Evolutionary conservation across 2,329 filamentous ascomycete genomes (phyloP), one percentile per base, ranked within the genome.

Genomic region (Elsinoe arachidis): DNA sequence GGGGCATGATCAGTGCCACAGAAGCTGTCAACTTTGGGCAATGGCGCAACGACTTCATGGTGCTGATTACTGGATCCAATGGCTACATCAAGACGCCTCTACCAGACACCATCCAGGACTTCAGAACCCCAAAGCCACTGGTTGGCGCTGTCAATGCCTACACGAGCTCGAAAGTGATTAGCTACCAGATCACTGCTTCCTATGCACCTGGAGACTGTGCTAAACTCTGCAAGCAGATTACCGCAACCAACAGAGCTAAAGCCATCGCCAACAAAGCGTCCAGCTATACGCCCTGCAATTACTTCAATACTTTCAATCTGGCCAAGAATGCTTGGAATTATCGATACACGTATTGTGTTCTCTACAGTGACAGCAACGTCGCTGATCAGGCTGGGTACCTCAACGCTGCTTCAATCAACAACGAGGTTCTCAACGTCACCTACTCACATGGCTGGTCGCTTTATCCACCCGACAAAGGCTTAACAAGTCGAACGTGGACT

Each of bases 21-120:
- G 61, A 57, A 4, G 67, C 66, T 0, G 67, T 60, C 44, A 68
- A 68, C 61, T 57, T 58, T 11, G 66, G 66, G 15, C 55, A 65
- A n/a, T 65, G 56, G 33, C 61, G 64, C 4, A 60, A 62, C 12
- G 57, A 64, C 17, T 68, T 68, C 55, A 59, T 67, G 33, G 61
- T 66, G 14, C 64, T 66, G 49, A 66, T 68, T 26, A 52, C 58
- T 14, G 59, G 59, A 15, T 60, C 59, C 2, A 60, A 58, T n/a
- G 59, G 56, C n/a, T 60, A 60, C 34, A 58, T 56, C 23, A 39
- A 47, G 12, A 58, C 58, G 11, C 35, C 56, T 19, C 41, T 38
- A 3, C 59, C 59, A 6, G 33, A 56, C 6, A 35, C 59, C 5
- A 34, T 60, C 7, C 33, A 52, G 12, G 37, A 41, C 14, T 60